Conservation (phyloP, 148 eudicot species). For the Chenopodium quinoa region DNA sequence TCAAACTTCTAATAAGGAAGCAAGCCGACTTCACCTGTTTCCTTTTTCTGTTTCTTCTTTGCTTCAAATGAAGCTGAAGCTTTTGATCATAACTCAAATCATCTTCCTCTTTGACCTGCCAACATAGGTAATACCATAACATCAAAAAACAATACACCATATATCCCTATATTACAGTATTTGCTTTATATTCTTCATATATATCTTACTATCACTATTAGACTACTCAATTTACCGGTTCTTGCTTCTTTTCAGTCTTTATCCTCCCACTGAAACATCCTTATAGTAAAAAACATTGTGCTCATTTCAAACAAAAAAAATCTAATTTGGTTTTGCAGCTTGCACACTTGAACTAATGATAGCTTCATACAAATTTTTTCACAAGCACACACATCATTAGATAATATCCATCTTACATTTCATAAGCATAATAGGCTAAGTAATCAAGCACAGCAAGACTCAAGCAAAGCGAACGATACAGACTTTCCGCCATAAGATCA, state of each 20-base stretch:
- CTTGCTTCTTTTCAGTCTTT: not conserved
- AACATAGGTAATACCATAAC: constrained; percentile 1
- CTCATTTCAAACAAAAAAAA: not conserved
- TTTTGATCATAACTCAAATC: constrained; percentile 60
- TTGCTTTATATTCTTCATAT: not conserved
- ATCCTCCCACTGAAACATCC: not conserved
- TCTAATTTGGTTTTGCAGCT: not conserved
- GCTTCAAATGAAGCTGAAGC: constrained; percentile 68
- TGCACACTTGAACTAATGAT: not conserved
- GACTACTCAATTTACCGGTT: not conserved
- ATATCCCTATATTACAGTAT: not conserved
- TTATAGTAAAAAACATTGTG: too few species aligned
- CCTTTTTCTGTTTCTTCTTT: constrained; percentile 55
- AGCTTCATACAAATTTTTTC: not conserved
- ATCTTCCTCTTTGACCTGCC: constrained; percentile 96
- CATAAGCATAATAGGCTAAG: not conserved
- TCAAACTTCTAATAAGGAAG: constrained; percentile 8
- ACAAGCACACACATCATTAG: not conserved
- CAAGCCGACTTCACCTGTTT: constrained; percentile 43
- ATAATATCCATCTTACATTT: not conserved
- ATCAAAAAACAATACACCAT: not conserved
- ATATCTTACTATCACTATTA: not conserved
- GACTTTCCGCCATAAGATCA: too few species aligned
- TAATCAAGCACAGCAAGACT: not conserved
- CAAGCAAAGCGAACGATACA: not conserved